Base-by-base conservation (phyloP, 129 eudicot species). In the Centella asiatica region DNA sequence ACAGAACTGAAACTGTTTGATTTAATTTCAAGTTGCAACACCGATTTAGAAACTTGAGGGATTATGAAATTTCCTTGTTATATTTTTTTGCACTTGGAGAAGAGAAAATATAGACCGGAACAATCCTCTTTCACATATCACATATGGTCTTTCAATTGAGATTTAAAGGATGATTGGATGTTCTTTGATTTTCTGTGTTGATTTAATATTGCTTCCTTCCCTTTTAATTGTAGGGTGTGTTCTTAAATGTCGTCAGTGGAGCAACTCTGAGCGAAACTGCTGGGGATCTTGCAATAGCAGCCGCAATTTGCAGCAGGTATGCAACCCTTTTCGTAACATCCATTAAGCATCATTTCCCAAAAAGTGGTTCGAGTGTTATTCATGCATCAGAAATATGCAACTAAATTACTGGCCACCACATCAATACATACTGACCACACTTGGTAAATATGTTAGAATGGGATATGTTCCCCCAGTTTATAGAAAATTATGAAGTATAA, bases 221-320 rank as follows among this genome's bases (percentile, higher is more conserved):
- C 24, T 63, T 11, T 67, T n/a, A 24, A 18, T 57, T 66, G 59
- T 67, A 93, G 99, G 87, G 80, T 7, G 68, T 93, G 59, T 88
- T 77, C 50, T 68, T 93, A 60, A 93, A 88, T 66, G 96, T 93
- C 60, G 80, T 88, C 29, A 79, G 87, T 71, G 99, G 96, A 62
- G 66, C 74, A 33, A 72, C 74, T 29, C 40, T 93, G 63, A 67
- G 78, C 0, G 99, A 88, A 71, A 87, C 93, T 49, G 87, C 95
- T 68, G 99, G 93, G 6, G 99, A 93, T 80, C 85, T 88, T 40
- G 96, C 99, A 34, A 79, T 88, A 66, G 99, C 96, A 57, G 99
- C 96, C 7, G 95, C 99, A 68, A 85, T 93, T 59, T 93, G 99
- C 75, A 87, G 99, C 90, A 85, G 96, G 62, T 36, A 56, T 56